Percentiles rank a stretch among this genome's conserved stretches.
phyloP scores from a whole-genome alignment of 225 moss, liverwort and hornwort genomes.

The Pleurozium schreberi region DNA sequence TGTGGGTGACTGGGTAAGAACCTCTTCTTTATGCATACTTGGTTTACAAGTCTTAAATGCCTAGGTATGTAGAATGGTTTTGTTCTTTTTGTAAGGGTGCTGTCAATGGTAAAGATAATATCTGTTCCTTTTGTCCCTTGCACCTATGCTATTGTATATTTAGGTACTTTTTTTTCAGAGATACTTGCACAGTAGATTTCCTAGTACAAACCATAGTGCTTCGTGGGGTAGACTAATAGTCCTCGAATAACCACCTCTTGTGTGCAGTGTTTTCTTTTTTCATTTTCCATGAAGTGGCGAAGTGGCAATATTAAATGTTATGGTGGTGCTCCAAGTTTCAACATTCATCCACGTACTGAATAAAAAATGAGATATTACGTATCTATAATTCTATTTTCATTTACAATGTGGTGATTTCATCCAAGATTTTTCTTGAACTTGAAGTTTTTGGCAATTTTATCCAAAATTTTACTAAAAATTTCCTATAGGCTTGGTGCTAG shows the following conservation, averaged over 20 bases:
- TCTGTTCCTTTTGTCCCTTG: neutral
- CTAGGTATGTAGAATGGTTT: neutral
- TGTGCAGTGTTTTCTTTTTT: no score
- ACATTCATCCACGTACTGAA: no score
- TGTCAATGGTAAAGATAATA: neutral
- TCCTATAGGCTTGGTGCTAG: no score
- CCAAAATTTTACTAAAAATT: no score
- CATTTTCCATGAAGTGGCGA: no score
- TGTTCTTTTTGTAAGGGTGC: neutral
- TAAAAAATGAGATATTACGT: no score
- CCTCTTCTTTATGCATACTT: neutral
- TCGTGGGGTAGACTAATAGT: neutral
- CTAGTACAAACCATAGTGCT: neutral
- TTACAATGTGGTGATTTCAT: no score
- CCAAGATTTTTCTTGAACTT: no score
- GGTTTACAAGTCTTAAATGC: neutral
- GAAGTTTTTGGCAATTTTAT: no score
- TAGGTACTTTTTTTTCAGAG: neutral
- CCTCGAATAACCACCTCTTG: neutral
- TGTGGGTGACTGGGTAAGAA: constrained; percentile 76
- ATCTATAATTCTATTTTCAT: no score
- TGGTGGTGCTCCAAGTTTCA: no score
- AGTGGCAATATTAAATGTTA: no score
- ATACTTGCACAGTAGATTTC: neutral
- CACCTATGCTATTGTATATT: neutral